Conservation (phyloP, 768 basidiomycete genomes). For the Hemileccinum rubropunctum region DNA sequence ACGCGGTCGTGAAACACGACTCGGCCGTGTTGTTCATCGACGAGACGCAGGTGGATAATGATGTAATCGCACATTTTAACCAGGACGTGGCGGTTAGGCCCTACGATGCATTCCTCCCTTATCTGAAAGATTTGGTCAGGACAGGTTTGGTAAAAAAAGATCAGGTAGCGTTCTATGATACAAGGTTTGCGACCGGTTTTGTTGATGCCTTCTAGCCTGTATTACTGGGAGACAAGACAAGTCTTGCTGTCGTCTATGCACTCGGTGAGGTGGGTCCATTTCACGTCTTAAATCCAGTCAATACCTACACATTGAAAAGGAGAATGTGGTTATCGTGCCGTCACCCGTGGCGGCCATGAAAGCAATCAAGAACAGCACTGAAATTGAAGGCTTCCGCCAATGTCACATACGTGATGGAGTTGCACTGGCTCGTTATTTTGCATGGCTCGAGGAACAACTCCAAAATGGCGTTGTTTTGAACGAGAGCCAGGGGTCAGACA, state of each 20-base stretch:
- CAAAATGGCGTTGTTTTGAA: slow-evolving; percentile 56
- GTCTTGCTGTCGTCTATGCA: slow-evolving; percentile 77
- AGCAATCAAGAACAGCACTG: slow-evolving; percentile 74
- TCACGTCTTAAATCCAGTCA: not conserved
- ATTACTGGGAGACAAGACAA: slow-evolving; percentile 73
- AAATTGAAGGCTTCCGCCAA: slow-evolving; percentile 87
- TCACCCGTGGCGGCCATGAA: slow-evolving; percentile 82
- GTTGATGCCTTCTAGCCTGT: slow-evolving; percentile 50
- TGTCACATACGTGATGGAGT: slow-evolving; percentile 88
- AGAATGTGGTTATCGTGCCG: slow-evolving; percentile 55
- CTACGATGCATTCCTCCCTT: slow-evolving; percentile 66
- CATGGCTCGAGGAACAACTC: slow-evolving; percentile 91
- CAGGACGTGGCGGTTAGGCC: slow-evolving; percentile 60
- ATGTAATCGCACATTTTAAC: slow-evolving; percentile 48
- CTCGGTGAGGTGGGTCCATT: slow-evolving; percentile 56
- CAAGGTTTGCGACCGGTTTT: not conserved
- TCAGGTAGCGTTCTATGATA: slow-evolving; percentile 21
- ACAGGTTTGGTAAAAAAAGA: slow-evolving; percentile 35
- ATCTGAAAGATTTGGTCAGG: slow-evolving; percentile 51
- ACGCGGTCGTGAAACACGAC: slow-evolving; percentile 70
- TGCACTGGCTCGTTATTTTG: slow-evolving; percentile 85
- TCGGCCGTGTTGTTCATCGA: slow-evolving; percentile 69
- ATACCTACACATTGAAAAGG: slow-evolving; percentile 33
- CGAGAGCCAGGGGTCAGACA: slow-evolving; percentile 78
- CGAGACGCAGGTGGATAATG: slow-evolving; percentile 40